phyloP scores from a whole-genome alignment of 177 flowering plant genomes.

The Vitis hybrid region DNA sequence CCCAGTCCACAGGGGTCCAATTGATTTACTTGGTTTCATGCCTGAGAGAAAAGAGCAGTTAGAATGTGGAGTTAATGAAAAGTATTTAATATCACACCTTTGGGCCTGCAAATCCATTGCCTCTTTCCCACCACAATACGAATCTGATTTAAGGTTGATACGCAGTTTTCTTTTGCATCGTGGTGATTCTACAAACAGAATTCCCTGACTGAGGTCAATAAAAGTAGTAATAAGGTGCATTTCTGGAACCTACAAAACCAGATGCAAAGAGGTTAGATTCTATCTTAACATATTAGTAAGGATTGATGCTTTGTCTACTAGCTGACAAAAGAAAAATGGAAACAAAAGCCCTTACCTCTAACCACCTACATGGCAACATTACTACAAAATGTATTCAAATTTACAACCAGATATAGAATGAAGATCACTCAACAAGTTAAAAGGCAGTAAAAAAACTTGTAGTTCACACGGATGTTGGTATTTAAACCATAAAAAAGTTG shows the following conservation, averaged over 20 bases:
- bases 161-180: slow-evolving; percentile 59
- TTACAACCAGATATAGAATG: not conserved
- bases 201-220: slow-evolving; percentile 54
- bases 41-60: not conserved
- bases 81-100: slow-evolving; percentile 40
- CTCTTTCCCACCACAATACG: slow-evolving; percentile 26
- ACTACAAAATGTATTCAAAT: not conserved
- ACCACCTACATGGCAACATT: not conserved
- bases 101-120: slow-evolving; percentile 50
- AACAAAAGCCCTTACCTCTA: not conserved
- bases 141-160: slow-evolving; percentile 43
- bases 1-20: not conserved
- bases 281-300: not conserved
- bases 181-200: slow-evolving; percentile 66
- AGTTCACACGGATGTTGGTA: not conserved
- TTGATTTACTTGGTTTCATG: not conserved
- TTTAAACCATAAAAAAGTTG: not conserved
- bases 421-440: not conserved
- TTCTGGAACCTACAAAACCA: slow-evolving; percentile 74
- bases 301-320: not conserved
- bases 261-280: not conserved
- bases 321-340: not conserved
- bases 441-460: not conserved
- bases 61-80: not conserved
- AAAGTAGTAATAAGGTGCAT: slow-evolving; percentile 67